These are phyloP conservation scores for Stellera chamaejasme DNA, from an alignment of 345 rosid genomes.

Conservation along the genomic window DNA sequence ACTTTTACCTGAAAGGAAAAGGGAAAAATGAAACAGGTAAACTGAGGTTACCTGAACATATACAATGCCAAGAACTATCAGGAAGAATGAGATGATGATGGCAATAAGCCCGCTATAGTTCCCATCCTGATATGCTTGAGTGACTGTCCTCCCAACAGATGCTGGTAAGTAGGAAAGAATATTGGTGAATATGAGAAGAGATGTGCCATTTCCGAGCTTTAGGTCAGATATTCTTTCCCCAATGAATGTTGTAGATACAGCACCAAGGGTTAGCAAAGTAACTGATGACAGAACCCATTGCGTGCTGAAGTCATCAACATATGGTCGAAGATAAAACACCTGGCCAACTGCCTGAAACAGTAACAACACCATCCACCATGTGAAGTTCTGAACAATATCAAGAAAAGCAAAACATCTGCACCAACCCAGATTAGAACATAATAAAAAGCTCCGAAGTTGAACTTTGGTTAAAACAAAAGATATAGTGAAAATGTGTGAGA, in stretches of 20 bases:
- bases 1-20: constrained; percentile 5
- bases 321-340: constrained; percentile 85
- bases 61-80: constrained; percentile 82
- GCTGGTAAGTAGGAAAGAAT: constrained; percentile 96
- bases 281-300: constrained; percentile 89
- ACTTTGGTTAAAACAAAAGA: too few relatives aligned
- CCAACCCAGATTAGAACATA: too few relatives aligned
- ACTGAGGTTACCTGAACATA: constrained; percentile 82
- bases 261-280: constrained; percentile 72
- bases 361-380: not conserved
- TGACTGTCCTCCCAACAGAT: constrained; percentile 83
- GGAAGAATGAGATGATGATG: constrained; percentile 58
- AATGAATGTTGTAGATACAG: constrained; percentile 74
- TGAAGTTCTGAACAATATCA: too few relatives aligned
- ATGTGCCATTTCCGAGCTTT: constrained; percentile 96
- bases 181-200: constrained; percentile 88
- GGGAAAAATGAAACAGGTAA: not conserved
- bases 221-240: constrained; percentile 91
- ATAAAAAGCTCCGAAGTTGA: too few relatives aligned
- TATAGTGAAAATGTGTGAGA: too few relatives aligned
- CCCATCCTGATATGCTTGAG: constrained; percentile 81
- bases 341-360: constrained; percentile 80
- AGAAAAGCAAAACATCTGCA: too few relatives aligned
- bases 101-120: constrained; percentile 80
- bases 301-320: constrained; percentile 73